Evolutionary conservation across 441 rosid species (phyloP).

Genomic region (Macaranga tanarius): DNA sequence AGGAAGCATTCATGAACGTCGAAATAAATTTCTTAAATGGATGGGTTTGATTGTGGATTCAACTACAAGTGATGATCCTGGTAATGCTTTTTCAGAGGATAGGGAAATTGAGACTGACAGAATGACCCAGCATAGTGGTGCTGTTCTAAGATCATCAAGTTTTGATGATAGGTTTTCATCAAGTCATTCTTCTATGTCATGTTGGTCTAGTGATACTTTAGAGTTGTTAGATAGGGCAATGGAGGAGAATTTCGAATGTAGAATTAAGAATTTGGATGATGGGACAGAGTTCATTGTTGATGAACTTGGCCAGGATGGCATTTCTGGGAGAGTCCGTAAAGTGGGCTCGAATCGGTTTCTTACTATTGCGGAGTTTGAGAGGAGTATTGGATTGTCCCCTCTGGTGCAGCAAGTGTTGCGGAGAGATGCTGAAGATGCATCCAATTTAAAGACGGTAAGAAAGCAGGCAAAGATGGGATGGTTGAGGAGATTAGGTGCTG

Average conservation of each 20-base stretch:
- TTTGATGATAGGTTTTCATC: constrained; percentile 37
- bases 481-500: constrained; percentile 53
- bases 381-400: constrained; percentile 37
- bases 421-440: constrained; percentile 37
- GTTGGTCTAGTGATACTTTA: constrained; percentile 32
- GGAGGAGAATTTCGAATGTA: constrained; percentile 32
- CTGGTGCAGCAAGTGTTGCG: constrained; percentile 35
- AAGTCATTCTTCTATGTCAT: constrained; percentile 39
- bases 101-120: constrained; percentile 34
- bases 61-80: constrained; percentile 2
- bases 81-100: constrained; percentile 19
- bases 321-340: constrained; percentile 29
- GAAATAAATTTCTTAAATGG: constrained; percentile 64
- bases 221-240: constrained; percentile 29
- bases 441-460: constrained; percentile 20
- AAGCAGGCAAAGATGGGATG: constrained; percentile 53
- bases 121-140: constrained; percentile 39
- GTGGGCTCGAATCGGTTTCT: constrained; percentile 31
- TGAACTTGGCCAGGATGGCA: constrained; percentile 34
- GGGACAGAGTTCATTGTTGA: constrained; percentile 33
- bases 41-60: constrained; percentile 47
- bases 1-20: constrained; percentile 53
- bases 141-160: constrained; percentile 40
- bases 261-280: constrained; percentile 38
- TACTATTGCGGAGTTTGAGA: constrained; percentile 34